phyloP scores from a whole-genome alignment of 2,329 filamentous ascomycete genomes.

The Stachybotrys elegans region DNA sequence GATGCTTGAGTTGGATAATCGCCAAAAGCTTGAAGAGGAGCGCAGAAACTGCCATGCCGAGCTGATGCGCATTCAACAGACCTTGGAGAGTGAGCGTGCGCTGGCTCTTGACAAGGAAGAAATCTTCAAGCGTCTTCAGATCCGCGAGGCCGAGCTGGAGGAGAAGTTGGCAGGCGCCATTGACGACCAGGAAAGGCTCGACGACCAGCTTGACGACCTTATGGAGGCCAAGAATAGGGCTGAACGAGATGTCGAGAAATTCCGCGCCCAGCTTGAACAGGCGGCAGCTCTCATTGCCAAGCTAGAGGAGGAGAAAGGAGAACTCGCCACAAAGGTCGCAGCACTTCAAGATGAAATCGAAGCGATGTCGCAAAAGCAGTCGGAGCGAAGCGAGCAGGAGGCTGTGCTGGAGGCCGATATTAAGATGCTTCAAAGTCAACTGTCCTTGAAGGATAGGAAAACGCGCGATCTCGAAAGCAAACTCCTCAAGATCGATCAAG shows the following conservation, averaged over 20 bases:
- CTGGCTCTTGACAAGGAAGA: constrained; percentile 96
- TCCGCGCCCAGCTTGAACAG: constrained; percentile 80
- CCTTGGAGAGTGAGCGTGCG: constrained; percentile 91
- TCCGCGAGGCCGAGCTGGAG: constrained; percentile 83
- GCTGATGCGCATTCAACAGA: constrained; percentile 85
- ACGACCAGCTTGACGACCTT: constrained; percentile 87
- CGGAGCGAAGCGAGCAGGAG: constrained; percentile 71
- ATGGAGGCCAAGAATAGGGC: constrained; percentile 84
- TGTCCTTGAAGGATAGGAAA: constrained; percentile 85
- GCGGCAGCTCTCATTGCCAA: constrained; percentile 81
- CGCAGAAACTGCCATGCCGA: constrained; percentile 81
- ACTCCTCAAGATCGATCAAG: constrained; percentile 79
- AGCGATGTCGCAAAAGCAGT: constrained; percentile 65
- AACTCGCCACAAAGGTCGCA: constrained; percentile 61
- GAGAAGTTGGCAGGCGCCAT: constrained; percentile 91
- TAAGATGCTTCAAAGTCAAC: constrained; percentile 85
- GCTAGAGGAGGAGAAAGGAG: constrained; percentile 80
- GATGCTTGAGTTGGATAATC: constrained; percentile 67
- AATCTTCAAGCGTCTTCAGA: constrained; percentile 93
- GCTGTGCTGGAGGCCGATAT: constrained; percentile 75
- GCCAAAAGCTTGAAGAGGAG: constrained; percentile 83
- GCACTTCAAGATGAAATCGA: constrained; percentile 67
- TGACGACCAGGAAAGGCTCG: constrained; percentile 88
- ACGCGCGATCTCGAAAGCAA: constrained; percentile 80
- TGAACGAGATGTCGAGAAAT: constrained; percentile 77